These are phyloP conservation scores for Aspergillus tamarii DNA, from an alignment of 2,329 filamentous ascomycete genomes.

Conservation along the genomic window DNA sequence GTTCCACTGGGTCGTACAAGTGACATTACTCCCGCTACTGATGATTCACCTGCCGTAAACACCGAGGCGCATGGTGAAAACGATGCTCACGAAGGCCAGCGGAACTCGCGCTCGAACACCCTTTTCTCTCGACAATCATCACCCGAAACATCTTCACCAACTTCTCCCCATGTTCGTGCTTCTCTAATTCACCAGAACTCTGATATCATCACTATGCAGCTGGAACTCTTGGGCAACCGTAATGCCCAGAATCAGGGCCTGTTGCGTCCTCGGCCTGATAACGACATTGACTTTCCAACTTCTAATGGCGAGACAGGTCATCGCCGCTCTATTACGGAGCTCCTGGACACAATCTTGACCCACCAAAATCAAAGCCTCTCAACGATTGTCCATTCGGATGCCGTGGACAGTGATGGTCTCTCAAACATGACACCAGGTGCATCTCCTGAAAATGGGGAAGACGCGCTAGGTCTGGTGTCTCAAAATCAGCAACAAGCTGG, in stretches of 20 bases:
- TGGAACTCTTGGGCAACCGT: constrained; percentile 43
- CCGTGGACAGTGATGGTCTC: constrained; percentile 27
- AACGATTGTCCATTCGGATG: constrained; percentile 19
- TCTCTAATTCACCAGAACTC: constrained; percentile 48
- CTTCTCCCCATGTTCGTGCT: constrained; percentile 46
- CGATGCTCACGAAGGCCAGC: constrained; percentile 21
- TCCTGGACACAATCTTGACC: constrained; percentile 40
- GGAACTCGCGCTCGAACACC: constrained; percentile 43
- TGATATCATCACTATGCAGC: constrained; percentile 49
- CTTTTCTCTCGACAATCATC: constrained; percentile 45
- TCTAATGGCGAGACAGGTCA: constrained; percentile 23
- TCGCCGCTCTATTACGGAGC: constrained; percentile 36
- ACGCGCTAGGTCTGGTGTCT: constrained; percentile 5
- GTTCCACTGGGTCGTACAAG: constrained; percentile 28
- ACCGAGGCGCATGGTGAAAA: constrained; percentile 18
- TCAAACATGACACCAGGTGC: constrained; percentile 26
- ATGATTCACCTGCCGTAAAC: constrained; percentile 2
- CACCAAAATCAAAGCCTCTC: constrained; percentile 31
- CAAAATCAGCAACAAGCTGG: constrained; percentile 12
- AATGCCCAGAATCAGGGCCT: constrained; percentile 26
- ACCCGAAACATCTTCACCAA: constrained; percentile 44
- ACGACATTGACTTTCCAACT: constrained; percentile 16
- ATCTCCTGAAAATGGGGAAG: constrained; percentile 21
- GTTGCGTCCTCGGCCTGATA: constrained; percentile 18
- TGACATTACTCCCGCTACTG: constrained; percentile 19